Conservation (phyloP, 176 grass and related monocot species). For the Ampelocalamus luodianensis region DNA sequence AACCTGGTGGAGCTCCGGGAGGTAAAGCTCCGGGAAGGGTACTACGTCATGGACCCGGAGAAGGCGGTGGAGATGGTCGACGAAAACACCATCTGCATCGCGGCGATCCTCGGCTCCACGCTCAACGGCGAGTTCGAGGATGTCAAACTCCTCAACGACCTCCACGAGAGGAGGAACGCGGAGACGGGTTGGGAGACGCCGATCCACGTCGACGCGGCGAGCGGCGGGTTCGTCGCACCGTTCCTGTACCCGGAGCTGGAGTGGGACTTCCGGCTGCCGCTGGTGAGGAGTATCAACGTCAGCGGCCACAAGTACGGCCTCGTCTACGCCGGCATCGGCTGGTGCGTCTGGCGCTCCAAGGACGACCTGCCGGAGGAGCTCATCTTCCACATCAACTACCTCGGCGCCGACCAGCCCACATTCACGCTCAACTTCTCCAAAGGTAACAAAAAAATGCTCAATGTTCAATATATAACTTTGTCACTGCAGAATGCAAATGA, state of each 20-base stretch:
- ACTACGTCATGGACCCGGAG: constrained; percentile 96
- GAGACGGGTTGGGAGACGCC: constrained; percentile 82
- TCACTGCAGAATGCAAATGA: too few species aligned
- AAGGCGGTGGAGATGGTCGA: constrained; percentile 92
- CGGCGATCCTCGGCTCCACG: constrained; percentile 90
- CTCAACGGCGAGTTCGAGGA: constrained; percentile 99
- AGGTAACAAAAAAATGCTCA: too few species aligned
- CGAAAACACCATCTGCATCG: constrained; percentile 98
- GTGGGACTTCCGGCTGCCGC: constrained; percentile 88
- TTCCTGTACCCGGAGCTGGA: constrained; percentile 97
- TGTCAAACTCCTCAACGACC: constrained; percentile 87
- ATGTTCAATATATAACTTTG: too few species aligned
- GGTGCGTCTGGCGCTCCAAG: constrained; percentile 90
- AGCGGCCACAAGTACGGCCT: constrained; percentile 99
- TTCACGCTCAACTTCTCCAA: constrained; percentile 99
- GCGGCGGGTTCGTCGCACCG: constrained; percentile 98
- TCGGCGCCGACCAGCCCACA: constrained; percentile 91
- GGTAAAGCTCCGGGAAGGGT: constrained; percentile 90
- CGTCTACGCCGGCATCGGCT: constrained; percentile 96
- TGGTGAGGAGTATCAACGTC: constrained; percentile 99
- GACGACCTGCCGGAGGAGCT: constrained; percentile 94
- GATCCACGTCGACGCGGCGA: constrained; percentile 95
- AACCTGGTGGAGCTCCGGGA: constrained; percentile 94
- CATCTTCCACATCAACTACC: constrained; percentile 99
- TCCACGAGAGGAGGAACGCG: constrained; percentile 66